Evolutionary conservation across 2,329 filamentous ascomycete species (phyloP), one percentile per base, ranked within the genome.

Genomic region (Coniochaeta prunicola): DNA sequence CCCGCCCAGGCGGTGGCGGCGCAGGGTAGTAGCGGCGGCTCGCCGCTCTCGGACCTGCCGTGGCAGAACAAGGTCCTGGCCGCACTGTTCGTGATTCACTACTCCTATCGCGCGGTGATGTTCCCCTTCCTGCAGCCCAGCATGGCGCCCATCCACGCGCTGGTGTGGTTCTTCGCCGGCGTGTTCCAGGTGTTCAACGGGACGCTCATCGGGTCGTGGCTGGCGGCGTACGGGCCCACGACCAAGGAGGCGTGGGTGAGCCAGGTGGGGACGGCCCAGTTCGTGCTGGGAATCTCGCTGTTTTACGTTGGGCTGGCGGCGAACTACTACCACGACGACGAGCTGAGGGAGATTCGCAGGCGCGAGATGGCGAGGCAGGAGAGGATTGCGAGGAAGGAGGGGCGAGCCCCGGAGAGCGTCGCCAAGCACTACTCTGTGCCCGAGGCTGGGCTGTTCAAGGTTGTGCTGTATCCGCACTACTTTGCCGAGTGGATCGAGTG

Each of bases 401-500:
- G 71, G 57, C 9, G 63, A 64, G 48, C 64, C 64, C 13, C 64
- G 64, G 61, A 58, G 59, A 31, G 68, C 60, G 86, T 90, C 61
- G 82, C 89, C 53, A 96, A 94, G 75, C 84, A 96, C 61, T 97
- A 97, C 71, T 85, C 90, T 75, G 83, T 99, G 57, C 94, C 94
- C 0, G 79, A 90, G 68, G 88, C 88, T 56, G 92, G 92, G 0
- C 74, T 96, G 56, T 99, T 97, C 74, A 80, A 82, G 64, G 88
- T 86, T 67, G 83, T 96, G 69, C 80, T 97, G 60, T 96, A 88
- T 72, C 92, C 94, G 64, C 94, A 99, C 72, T 99, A 97, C 72
- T 79, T 96, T n/a, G 89, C 88, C 69, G 94, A 99, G 76, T 99
- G 94, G 94, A 71, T 96, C 57, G 94, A 99, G 79, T 99, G 94